These are phyloP conservation scores for Pyrenophora teres DNA, from an alignment of 2,329 filamentous ascomycete genomes.

Conservation along the genomic window DNA sequence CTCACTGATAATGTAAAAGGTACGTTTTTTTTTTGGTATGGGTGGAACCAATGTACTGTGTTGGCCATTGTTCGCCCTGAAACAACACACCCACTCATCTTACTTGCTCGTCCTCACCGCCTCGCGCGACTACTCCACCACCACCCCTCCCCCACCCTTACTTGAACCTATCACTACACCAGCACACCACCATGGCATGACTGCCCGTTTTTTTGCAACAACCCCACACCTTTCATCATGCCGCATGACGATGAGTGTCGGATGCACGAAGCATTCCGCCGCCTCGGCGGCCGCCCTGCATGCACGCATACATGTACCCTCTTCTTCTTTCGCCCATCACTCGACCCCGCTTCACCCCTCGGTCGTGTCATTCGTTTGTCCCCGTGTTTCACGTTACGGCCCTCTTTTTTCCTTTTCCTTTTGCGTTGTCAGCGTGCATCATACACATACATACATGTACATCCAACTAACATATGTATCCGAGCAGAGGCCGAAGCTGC, in stretches of 20 bases:
- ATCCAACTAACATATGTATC: constrained; percentile 20
- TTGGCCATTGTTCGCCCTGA: constrained; percentile 4
- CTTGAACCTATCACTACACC: constrained; percentile 5
- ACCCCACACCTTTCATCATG: constrained; percentile 1
- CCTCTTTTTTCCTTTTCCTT: not conserved
- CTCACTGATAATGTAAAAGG: constrained; percentile 76
- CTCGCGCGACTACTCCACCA: constrained; percentile 14
- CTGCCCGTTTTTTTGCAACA: not conserved
- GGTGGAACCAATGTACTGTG: not conserved
- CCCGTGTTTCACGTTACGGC: too few relatives aligned
- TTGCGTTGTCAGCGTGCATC: not conserved
- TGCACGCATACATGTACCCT: too few relatives aligned
- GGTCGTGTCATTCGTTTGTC: too few relatives aligned
- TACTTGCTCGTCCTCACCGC: constrained; percentile 1
- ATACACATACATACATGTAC: not conserved
- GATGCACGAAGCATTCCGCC: too few relatives aligned
- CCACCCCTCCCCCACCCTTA: not conserved
- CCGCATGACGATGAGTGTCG: not conserved
- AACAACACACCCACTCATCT: constrained; percentile 12
- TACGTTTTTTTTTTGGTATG: constrained; percentile 27
- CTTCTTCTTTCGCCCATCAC: not conserved
- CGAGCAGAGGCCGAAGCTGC: constrained; percentile 52
- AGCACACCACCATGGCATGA: constrained; percentile 4
- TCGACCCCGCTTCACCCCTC: constrained; percentile 1
- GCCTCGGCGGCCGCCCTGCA: too few relatives aligned